phyloP scores from a whole-genome alignment of 768 basidiomycete genomes.

The Lactarius indigo region DNA sequence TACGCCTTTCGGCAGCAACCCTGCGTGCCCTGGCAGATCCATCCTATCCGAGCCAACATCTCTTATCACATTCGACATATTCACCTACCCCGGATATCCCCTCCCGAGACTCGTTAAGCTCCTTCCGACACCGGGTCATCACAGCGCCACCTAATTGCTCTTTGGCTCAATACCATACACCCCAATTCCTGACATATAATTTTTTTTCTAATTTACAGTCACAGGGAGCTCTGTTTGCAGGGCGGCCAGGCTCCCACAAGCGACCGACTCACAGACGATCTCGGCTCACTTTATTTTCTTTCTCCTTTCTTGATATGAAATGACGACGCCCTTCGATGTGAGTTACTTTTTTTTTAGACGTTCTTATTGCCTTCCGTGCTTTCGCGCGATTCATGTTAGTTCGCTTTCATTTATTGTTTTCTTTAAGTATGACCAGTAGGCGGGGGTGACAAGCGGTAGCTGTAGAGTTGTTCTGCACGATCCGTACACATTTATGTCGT shows the following conservation, averaged over 20 bases:
- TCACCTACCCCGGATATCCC: slow-evolving; percentile 14
- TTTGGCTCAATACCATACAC: slow-evolving; percentile 1
- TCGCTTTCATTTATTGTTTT: not conserved
- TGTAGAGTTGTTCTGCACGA: not conserved
- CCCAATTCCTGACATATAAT: not conserved
- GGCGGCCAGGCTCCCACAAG: slow-evolving; percentile 1
- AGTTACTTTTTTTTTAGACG: not conserved
- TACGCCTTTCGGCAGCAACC: too few species aligned
- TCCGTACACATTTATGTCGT: not conserved
- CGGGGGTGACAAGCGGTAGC: not conserved
- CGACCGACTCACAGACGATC: not conserved
- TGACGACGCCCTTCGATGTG: not conserved
- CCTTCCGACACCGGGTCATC: not conserved
- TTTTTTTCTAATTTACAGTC: not conserved
- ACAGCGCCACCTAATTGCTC: slow-evolving; percentile 12
- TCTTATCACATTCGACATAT: not conserved
- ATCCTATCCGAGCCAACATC: too few species aligned
- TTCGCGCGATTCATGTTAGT: slow-evolving; percentile 10
- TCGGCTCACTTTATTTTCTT: not conserved
- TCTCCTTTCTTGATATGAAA: not conserved
- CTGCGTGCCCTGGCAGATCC: not conserved
- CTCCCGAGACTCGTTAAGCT: not conserved
- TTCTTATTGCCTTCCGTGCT: slow-evolving; percentile 21
- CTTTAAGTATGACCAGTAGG: not conserved
- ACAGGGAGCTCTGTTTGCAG: slow-evolving; percentile 10